Evolutionary conservation across 2,329 filamentous ascomycete genomes (phyloP).

Genomic region (Calonectria hawksworthii): DNA sequence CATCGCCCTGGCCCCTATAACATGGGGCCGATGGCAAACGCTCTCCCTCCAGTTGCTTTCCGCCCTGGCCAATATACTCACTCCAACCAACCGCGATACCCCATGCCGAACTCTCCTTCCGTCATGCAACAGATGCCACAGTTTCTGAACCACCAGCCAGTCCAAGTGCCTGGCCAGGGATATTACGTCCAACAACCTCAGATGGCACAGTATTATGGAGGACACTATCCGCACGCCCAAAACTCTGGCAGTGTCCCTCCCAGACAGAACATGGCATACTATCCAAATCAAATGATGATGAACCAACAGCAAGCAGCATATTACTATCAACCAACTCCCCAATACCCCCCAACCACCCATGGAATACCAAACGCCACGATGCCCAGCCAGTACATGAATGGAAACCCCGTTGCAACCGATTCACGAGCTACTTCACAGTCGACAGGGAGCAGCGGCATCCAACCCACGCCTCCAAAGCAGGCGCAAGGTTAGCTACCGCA

Average conservation of each 20-base stretch:
- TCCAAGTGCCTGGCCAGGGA: conserved; percentile 57
- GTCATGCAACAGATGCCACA: conserved; percentile 58
- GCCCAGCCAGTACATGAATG: conserved; percentile 52
- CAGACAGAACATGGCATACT: conserved; percentile 59
- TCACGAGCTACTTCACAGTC: conserved; percentile 39
- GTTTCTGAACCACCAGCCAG: conserved; percentile 54
- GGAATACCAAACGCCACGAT: conserved; percentile 51
- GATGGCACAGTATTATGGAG: conserved; percentile 60
- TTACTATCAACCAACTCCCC: conserved; percentile 59
- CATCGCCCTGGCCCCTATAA: conserved; percentile 56
- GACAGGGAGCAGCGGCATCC: conserved; percentile 23
- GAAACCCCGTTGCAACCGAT: conserved; percentile 42
- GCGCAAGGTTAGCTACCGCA: conserved; percentile 42
- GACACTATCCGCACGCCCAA: conserved; percentile 56
- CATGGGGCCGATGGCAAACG: conserved; percentile 60
- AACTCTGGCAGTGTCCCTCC: conserved; percentile 51
- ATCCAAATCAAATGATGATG: conserved; percentile 59
- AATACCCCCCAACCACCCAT: conserved; percentile 53
- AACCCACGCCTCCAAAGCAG: conserved; percentile 32
- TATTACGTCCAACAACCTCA: conserved; percentile 65
- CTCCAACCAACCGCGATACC: conserved; percentile 51
- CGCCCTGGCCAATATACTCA: conserved; percentile 55
- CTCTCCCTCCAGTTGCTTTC: conserved; percentile 59
- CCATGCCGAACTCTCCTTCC: conserved; percentile 52
- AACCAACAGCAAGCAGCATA: conserved; percentile 57